phyloP scores from a whole-genome alignment of 345 rosid species.

The Erodium maritimum region DNA sequence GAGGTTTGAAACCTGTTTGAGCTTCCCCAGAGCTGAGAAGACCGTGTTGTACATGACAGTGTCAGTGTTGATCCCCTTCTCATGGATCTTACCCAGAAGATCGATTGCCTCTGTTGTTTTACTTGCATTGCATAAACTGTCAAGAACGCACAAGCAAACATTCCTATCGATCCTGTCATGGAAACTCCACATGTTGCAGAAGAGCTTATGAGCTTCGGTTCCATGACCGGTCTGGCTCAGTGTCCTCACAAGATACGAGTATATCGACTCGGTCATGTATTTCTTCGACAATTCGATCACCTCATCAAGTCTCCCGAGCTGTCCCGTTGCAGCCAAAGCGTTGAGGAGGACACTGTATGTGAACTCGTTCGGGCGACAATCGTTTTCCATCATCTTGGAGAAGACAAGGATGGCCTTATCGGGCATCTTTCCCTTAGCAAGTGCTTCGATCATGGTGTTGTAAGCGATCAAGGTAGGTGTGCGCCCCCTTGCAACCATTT shows the following conservation, averaged over 20 bases:
- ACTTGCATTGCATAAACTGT: conserved; percentile 59
- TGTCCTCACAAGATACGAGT: conserved; percentile 63
- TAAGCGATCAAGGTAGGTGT: conserved; percentile 48
- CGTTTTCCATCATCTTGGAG: conserved; percentile 57
- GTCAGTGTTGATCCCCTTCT: conserved; percentile 54
- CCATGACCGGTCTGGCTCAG: conserved; percentile 63
- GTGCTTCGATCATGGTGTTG: conserved; percentile 73
- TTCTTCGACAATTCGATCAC: conserved; percentile 55
- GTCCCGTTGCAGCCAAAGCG: conserved; percentile 51
- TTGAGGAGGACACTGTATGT: conserved; percentile 52
- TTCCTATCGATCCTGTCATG: conserved; percentile 71
- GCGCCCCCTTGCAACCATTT: conserved; percentile 51
- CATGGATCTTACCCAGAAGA: conserved; percentile 51
- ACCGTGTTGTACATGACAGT: conserved; percentile 71
- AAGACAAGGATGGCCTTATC: conserved; percentile 63
- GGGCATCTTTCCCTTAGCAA: conserved; percentile 48
- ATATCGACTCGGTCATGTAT: conserved; percentile 59
- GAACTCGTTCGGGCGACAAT: conserved; percentile 55
- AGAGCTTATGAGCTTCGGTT: conserved; percentile 72
- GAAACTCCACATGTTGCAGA: conserved; percentile 84
- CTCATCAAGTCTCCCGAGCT: conserved; percentile 50
- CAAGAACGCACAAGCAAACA: conserved; percentile 58
- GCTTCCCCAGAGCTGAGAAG: conserved; percentile 57
- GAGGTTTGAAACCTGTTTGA: conserved; percentile 54
- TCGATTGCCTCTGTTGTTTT: conserved; percentile 75